Percentiles rank a stretch among this genome's conserved stretches.
Conservation (phyloP, 306 rosid species). For the Trichosanthes cucumerina region DNA sequence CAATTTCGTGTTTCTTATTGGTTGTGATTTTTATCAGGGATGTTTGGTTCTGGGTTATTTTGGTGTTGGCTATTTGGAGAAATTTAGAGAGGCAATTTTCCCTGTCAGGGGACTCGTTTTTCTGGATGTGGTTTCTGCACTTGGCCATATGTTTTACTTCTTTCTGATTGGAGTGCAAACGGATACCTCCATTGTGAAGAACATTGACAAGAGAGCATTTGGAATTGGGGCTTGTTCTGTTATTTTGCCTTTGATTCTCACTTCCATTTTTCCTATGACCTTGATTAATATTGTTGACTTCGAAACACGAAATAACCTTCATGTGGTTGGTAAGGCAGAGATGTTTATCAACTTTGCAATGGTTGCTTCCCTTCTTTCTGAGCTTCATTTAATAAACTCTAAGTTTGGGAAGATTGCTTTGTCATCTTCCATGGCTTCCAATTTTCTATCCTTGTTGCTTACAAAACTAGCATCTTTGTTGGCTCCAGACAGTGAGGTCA, state of each 20-base stretch:
- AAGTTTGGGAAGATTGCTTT: conserved; percentile 21
- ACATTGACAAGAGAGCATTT: conserved; percentile 11
- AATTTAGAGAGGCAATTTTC: conserved; percentile 3
- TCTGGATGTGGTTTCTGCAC: conserved; percentile 18
- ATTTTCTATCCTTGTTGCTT: not conserved
- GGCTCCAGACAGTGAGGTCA: not conserved
- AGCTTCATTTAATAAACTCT: conserved; percentile 27
- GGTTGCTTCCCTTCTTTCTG: conserved; percentile 15
- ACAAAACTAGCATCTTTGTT: not conserved
- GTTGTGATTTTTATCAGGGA: conserved; percentile 20
- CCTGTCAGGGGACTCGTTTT: conserved; percentile 22
- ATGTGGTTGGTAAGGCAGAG: not conserved
- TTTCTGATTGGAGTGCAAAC: conserved; percentile 29
- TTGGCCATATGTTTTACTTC: conserved; percentile 21
- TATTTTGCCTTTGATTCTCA: conserved; percentile 1
- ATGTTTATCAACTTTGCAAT: conserved; percentile 13
- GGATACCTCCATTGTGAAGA: conserved; percentile 13
- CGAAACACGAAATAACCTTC: not conserved
- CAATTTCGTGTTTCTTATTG: not conserved
- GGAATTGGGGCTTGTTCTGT: conserved; percentile 15
- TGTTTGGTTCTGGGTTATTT: conserved; percentile 26
- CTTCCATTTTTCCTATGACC: not conserved
- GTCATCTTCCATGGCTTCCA: conserved; percentile 16
- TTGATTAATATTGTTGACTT: not conserved
- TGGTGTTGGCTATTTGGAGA: conserved; percentile 10